phyloP scores from a whole-genome alignment of 2,329 filamentous ascomycete species.

The Phialophora macrospora region DNA sequence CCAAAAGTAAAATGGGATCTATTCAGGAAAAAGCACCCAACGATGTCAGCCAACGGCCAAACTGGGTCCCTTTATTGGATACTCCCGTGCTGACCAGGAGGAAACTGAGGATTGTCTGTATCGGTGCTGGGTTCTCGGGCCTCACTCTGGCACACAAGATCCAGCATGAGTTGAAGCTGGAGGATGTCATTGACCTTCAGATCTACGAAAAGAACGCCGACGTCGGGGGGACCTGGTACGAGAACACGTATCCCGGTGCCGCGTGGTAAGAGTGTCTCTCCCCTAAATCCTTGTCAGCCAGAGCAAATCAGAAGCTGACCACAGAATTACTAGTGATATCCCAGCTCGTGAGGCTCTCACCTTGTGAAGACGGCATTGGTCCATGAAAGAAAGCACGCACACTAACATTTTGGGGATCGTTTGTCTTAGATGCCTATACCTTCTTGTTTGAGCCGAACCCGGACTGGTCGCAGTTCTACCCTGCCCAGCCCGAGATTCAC shows the following conservation, averaged over 20 bases:
- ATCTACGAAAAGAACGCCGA: conserved; percentile 46
- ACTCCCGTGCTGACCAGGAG: conserved; percentile 22
- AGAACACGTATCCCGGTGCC: conserved; percentile 52
- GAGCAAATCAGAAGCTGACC: conserved; percentile 16
- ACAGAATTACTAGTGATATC: conserved; percentile 43
- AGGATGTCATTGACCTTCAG: conserved; percentile 41
- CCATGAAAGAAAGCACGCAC: conserved; percentile 13
- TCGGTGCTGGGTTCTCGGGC: conserved; percentile 36
- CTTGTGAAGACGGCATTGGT: conserved; percentile 14
- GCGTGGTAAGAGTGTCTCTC: conserved; percentile 36
- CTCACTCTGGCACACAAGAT: conserved; percentile 30
- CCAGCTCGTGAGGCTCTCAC: conserved; percentile 40
- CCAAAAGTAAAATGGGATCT: conserved; percentile 18
- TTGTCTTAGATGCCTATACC: conserved; percentile 40
- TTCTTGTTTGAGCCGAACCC: conserved; percentile 45
- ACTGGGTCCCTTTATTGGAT: conserved; percentile 13
- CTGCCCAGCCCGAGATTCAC: conserved; percentile 39
- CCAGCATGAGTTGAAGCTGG: conserved; percentile 32
- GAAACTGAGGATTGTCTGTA: conserved; percentile 34
- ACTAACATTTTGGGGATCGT: conserved; percentile 13
- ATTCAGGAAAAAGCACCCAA: conserved; percentile 14
- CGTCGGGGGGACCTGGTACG: conserved; percentile 48
- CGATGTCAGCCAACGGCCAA: conserved; percentile 11
- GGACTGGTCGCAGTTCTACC: conserved; percentile 38
- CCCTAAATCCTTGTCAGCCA: conserved; percentile 13